A percentile compares a stretch with the other conserved stretches of the same genome.
phyloP scores from a whole-genome alignment of 2,329 filamentous ascomycete species.

The Neofusicoccum sp. region DNA sequence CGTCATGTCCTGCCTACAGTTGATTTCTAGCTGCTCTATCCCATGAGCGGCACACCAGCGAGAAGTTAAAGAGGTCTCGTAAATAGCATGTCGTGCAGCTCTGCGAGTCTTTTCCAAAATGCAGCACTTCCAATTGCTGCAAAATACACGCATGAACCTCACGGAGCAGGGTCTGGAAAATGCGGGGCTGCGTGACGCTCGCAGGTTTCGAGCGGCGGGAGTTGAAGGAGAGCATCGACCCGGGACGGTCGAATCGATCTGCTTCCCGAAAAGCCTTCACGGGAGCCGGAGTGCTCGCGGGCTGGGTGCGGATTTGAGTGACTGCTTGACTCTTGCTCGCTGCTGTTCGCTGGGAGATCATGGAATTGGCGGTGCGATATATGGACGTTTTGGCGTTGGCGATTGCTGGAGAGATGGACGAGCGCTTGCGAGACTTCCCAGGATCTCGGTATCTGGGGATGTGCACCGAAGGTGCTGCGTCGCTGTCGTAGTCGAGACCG shows the following conservation, averaged over 20 bases:
- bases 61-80: conserved; percentile 53
- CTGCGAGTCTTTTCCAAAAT: conserved; percentile 29
- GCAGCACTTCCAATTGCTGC: conserved; percentile 48
- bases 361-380: conserved; percentile 10
- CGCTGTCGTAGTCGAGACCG: neutral
- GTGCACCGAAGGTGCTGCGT: conserved; percentile 12
- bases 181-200: conserved; percentile 23
- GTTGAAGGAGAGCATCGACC: neutral
- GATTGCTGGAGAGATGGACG: neutral
- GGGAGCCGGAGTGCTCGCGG: neutral
- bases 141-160: conserved; percentile 58
- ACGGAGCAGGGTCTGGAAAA: conserved; percentile 50
- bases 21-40: conserved; percentile 50
- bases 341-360: conserved; percentile 9
- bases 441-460: conserved; percentile 3
- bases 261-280: neutral
- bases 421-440: neutral
- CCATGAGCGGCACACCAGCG: conserved; percentile 57
- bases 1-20: conserved; percentile 42
- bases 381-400: neutral
- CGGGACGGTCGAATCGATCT: neutral
- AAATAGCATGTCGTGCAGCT: conserved; percentile 56
- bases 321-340: neutral
- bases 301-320: neutral
- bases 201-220: neutral